Base-by-base conservation (phyloP, 768 basidiomycete species). In the Lentinula raphanica region DNA sequence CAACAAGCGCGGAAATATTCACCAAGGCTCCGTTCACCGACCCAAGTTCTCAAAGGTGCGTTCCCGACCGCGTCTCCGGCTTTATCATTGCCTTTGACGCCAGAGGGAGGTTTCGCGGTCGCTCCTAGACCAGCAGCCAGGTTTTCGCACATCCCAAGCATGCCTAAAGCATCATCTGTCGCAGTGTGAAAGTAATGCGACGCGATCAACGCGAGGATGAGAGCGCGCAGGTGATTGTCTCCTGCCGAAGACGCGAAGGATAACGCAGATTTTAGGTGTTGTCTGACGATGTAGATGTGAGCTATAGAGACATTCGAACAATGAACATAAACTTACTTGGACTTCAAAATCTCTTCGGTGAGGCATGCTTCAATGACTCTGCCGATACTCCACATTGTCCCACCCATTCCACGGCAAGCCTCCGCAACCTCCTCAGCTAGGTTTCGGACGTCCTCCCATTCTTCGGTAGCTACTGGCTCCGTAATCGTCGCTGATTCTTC, bases 151-250 rank as follows among this genome's bases (percentile, higher is more conserved):
- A 86, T 84, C 13, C 74, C 75, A 1, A 92, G 70, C 74, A 90
- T 87, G 54, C 77, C 73, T 65, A 77, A 74, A 5, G 90, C 88
- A 60, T 90, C 84, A n/a, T 84, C 82, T 2, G 76, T 76, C 0
- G 87, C 80, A 0, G 90, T 90, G 57, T 89, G 81, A 27, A 87
- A 64, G 60, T 90, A 92, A 60, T 90, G 86, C 27, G 85, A 78
- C 1, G 88, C 78, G 11, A 86, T 79, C 17, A 91, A 76, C 2
- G 86, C 82, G 17, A 92, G 74, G 3, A 90, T 74, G 1, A 90
- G 72, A 12, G 87, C 87, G 8, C 88, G 85, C 19, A 90, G 71
- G 65, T 91, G 81, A 60, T 90, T 92, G 60, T 92, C 90, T 19
- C 79, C 82, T 3, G 86, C 76, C 1, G 68, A 63, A 1, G 80